Base-by-base conservation (phyloP, 257 asterid genomes). In the Nicotiana tomentosiformis region DNA sequence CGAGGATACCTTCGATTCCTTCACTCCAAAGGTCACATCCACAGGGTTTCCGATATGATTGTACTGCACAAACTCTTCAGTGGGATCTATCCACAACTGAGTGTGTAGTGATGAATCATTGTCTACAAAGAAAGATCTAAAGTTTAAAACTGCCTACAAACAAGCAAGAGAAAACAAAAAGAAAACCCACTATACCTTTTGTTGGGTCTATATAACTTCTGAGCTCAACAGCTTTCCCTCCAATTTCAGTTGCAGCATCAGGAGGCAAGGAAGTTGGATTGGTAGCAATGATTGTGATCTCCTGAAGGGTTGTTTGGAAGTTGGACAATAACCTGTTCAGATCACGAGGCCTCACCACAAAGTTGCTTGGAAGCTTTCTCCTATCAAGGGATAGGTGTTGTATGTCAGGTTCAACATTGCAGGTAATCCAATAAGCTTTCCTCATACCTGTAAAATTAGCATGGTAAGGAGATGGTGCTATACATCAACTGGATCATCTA, bases 41-140 rank as follows among this genome's bases (percentile, higher is more conserved):
- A 91, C 93, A n/a, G 97, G 95, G 87, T 93, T 92, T 74, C 97
- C 91, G 29, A 82, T 43, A 91, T 96, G 99, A 77, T 88, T 90
- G 83, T 94, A 96, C 89, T 92, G 97, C 87, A 92, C 89, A 91
- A 96, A 94, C 89, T 96, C 99, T 92, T 94, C 99, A 3, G 89
- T 82, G 79, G 99, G 99, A 89, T 96, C 99, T 86, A 96, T 89
- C 99, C 99, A 96, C 84, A 96, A 83, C 91, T 96, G 99, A 79
- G 99, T 96, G 90, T 96, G 94, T 80, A 96, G 90, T 29, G 95
- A 92, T 82, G 97, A 90, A 90, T 94, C 99, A 86, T 89, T 96
- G 81, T 96, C 99, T 96, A 93, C 58, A 88, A 87, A 85, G 3
- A 82, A 82, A 83, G 86, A 56, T 74, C 60, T 20, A 69, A 72